Evolutionary conservation across 345 rosid species (phyloP).

Genomic region (Pugionium dolabratum): DNA sequence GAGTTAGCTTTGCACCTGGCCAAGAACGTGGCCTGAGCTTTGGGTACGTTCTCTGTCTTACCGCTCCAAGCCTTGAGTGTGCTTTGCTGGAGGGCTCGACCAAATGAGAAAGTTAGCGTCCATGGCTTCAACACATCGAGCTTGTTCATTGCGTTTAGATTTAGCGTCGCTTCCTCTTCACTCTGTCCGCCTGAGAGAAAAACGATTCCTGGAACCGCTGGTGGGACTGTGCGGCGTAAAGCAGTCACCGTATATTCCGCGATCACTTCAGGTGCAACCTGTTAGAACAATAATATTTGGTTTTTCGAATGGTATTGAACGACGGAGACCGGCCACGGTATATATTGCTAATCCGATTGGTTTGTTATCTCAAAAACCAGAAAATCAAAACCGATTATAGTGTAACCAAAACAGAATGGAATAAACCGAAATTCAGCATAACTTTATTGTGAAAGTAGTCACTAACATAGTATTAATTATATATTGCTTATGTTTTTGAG

Average conservation of each 20-base stretch:
- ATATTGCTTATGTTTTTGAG: too few relatives aligned
- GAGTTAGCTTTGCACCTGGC: constrained; percentile 82
- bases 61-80: constrained; percentile 92
- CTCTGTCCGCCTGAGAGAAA: constrained; percentile 91
- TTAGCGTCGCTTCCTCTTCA: constrained; percentile 80
- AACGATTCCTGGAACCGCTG: constrained; percentile 88
- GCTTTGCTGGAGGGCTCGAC: constrained; percentile 91
- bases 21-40: constrained; percentile 76
- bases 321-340: too few relatives aligned
- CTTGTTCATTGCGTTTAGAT: constrained; percentile 90
- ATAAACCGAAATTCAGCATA: too few relatives aligned
- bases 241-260: constrained; percentile 75
- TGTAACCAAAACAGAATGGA: too few relatives aligned
- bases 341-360: too few relatives aligned
- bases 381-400: background rate
- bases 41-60: constrained; percentile 69
- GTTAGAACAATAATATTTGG: background rate
- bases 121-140: constrained; percentile 77
- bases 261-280: constrained; percentile 70
- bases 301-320: background rate
- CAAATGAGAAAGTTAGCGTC: constrained; percentile 93
- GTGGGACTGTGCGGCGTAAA: constrained; percentile 79
- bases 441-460: too few relatives aligned
- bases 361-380: background rate
- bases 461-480: too few relatives aligned